A percentile compares a stretch with the other conserved stretches of the same genome.
Evolutionary conservation across 352 stramenopile genomes (phyloP).

Genomic region (Phytopythium ostracodes): DNA sequence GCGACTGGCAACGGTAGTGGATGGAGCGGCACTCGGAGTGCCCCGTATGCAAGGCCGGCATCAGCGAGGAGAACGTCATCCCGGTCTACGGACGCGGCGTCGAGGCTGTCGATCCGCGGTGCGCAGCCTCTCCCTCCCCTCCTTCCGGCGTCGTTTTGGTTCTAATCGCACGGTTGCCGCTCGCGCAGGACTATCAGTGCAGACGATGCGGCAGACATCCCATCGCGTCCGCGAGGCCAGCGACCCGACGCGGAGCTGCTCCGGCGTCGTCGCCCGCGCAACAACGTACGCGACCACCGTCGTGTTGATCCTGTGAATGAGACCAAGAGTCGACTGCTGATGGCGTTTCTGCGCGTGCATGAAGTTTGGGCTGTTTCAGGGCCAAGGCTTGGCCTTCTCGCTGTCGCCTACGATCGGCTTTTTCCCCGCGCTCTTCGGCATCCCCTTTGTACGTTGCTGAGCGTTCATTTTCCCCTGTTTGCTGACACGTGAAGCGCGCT

Average conservation of each 20-base stretch:
- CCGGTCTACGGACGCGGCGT: conserved; percentile 79
- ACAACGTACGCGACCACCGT: conserved; percentile 29
- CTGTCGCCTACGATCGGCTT: conserved; percentile 78
- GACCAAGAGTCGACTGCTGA: background rate
- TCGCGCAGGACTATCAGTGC: conserved; percentile 21
- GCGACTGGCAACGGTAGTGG: conserved; percentile 31
- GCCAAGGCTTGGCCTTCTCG: conserved; percentile 29
- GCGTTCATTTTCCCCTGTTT: background rate
- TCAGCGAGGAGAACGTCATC: conserved; percentile 88
- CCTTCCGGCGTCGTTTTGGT: background rate
- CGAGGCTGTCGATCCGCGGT: conserved; percentile 67
- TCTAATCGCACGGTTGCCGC: background rate
- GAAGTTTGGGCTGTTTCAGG: conserved; percentile 36
- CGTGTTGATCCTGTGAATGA: background rate
- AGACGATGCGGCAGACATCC: conserved; percentile 29
- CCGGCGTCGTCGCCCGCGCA: conserved; percentile 40
- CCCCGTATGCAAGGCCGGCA: conserved; percentile 89
- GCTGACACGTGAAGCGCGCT: too few relatives aligned
- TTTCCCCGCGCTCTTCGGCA: conserved; percentile 82
- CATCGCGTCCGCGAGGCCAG: conserved; percentile 55
- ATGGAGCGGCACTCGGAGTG: conserved; percentile 81
- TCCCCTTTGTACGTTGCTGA: conserved; percentile 34
- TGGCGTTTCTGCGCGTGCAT: background rate
- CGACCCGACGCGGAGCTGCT: conserved; percentile 56
- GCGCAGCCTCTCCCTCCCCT: background rate